These are phyloP conservation scores for Lachancea sp. DNA, from an alignment of 805 yeast species.

Conservation along the genomic window DNA sequence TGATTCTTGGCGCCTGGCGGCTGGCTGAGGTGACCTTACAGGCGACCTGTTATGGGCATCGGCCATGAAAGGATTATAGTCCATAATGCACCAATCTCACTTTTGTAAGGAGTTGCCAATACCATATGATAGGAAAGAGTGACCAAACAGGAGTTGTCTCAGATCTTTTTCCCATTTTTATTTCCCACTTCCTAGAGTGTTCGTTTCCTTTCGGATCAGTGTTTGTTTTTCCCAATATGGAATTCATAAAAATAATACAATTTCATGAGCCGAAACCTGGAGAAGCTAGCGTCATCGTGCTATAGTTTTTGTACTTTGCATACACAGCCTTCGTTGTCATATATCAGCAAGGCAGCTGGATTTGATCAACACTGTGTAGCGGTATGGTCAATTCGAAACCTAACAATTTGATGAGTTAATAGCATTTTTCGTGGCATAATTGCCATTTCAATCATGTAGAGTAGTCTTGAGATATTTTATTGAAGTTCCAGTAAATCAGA, in stretches of 20 bases:
- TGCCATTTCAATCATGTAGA: too few relatives aligned
- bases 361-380: too few relatives aligned
- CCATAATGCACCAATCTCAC: constrained; percentile 15
- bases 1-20: constrained; percentile 24
- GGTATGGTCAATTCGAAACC: too few relatives aligned
- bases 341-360: too few relatives aligned
- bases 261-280: not conserved
- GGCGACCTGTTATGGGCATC: constrained; percentile 28
- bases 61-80: constrained; percentile 32
- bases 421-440: too few relatives aligned
- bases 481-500: too few relatives aligned
- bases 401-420: too few relatives aligned
- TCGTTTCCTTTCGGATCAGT: not conserved
- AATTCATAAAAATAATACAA: not conserved
- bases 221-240: not conserved
- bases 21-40: constrained; percentile 22
- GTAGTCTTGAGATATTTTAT: too few relatives aligned
- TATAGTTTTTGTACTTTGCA: too few relatives aligned
- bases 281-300: too few relatives aligned
- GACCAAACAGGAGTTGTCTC: not conserved
- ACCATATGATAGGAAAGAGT: not conserved
- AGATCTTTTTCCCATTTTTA: not conserved
- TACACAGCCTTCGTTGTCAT: too few relatives aligned
- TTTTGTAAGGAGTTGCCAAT: not conserved
- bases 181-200: not conserved